A percentile compares a stretch with the other conserved stretches of the same genome.
Evolutionary conservation across 202 grass and related monocot species (phyloP).

Genomic region (Zizania palustris): DNA sequence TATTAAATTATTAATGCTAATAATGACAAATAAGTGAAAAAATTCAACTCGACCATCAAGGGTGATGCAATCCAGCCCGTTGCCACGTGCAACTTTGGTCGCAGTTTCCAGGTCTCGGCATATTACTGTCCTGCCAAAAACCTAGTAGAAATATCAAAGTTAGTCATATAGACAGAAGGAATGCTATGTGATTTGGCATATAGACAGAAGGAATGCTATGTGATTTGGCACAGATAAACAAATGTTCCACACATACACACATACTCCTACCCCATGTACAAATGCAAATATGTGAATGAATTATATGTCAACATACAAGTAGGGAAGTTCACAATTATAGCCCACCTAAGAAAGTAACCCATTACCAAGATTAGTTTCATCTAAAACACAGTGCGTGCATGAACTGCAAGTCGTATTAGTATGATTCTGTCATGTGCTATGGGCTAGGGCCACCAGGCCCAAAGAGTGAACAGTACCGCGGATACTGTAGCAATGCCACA

Average conservation of each 20-base stretch:
- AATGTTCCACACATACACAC: not conserved
- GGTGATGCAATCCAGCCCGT: slow-evolving; percentile 96
- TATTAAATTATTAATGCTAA: slow-evolving; percentile 35
- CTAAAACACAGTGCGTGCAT: slow-evolving; percentile 2
- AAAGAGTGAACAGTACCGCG: too few relatives aligned
- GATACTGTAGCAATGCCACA: too few relatives aligned
- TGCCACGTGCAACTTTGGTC: slow-evolving; percentile 79
- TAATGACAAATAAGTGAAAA: slow-evolving; percentile 29
- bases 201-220: slow-evolving; percentile 15
- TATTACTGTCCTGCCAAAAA: slow-evolving; percentile 99
- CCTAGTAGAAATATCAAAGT: slow-evolving; percentile 57
- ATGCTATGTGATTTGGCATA: slow-evolving; percentile 27
- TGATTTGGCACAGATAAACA: slow-evolving; percentile 22
- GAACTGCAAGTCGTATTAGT: slow-evolving; percentile 6
- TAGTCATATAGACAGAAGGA: slow-evolving; percentile 18
- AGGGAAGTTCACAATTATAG: not conserved
- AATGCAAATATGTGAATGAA: not conserved
- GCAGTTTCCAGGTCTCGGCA: slow-evolving; percentile 94
- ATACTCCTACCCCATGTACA: not conserved
- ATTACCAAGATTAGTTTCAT: slow-evolving; percentile 24
- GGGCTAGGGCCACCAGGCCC: too few relatives aligned
- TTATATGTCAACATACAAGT: not conserved
- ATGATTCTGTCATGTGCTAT: too few relatives aligned
- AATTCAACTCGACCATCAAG: slow-evolving; percentile 69
- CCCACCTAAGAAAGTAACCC: slow-evolving; percentile 5